Evolutionary conservation across 805 yeast genomes (phyloP), one percentile per base, ranked within the genome.

Genomic region (Pichia phayaonensis): DNA sequence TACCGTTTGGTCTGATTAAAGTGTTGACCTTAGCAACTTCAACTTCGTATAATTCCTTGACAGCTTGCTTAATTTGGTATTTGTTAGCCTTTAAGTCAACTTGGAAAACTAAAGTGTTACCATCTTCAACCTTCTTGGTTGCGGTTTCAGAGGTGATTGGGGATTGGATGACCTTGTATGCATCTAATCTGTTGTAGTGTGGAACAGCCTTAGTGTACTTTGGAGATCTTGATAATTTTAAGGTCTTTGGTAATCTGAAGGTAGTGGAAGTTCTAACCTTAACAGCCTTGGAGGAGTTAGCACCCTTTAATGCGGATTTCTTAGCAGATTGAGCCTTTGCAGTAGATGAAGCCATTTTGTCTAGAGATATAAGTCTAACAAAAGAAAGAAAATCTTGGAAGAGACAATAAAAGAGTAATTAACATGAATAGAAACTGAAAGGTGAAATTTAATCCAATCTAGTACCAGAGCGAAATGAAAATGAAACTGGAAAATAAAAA

Each of bases 111-210:
- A 94, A 84, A 70, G 96, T 94, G 95, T 94, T 94, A 79, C 95
- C 89, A 73, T 90, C 97, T 82, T 94, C 99, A 72, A 94, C 97
- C 83, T 89, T 88, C 86, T 94, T 92, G 87, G 94, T 90, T 71
- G 99, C 97, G 65, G 96, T 88, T 83, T 94, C 99, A 67, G 96
- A 83, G 74, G 92, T 92, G 76, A 92, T 83, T 80, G 97, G 97
- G 66, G 88, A 79, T 74, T 87, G 86, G 72, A 94, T 83, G 72
- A 90, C 77, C 79, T 88, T 89, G 94, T 86, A 86, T 69, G 95
- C 86, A 75, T 94, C 99, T 71, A 88, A 75, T 83, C 98, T 94
- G 77, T 85, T 83, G 84, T 84, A 86, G 81, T 94, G 98, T 71
- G 97, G 96, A 68, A 94, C 96, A 65, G 97, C 75, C 82, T 89